Evolutionary conservation across 2,329 filamentous ascomycete genomes (phyloP).

Genomic region (Aspergillus carbonarius): DNA sequence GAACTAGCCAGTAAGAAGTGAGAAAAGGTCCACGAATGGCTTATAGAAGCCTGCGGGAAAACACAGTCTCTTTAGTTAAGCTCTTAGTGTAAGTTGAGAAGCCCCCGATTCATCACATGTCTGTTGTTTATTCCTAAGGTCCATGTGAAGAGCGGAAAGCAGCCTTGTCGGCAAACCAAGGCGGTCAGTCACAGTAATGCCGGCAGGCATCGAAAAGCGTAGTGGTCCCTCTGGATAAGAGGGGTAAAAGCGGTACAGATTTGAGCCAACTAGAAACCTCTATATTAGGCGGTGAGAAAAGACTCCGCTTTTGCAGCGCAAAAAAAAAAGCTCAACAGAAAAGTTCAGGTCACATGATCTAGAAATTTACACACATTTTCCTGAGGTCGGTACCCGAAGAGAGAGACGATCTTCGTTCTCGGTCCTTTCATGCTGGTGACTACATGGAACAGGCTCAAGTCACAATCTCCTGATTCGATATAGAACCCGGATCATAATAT

Average conservation of each 20-base stretch:
- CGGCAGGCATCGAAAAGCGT: slow-evolving; percentile 8
- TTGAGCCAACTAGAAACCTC: slow-evolving; percentile 3
- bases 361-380: slow-evolving; percentile 36
- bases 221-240: not conserved
- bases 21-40: too few species aligned
- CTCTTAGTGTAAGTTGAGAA: not conserved
- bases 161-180: not conserved
- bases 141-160: not conserved
- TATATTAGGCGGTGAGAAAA: slow-evolving; percentile 18
- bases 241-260: slow-evolving; percentile 7
- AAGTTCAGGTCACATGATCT: slow-evolving; percentile 35
- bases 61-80: not conserved
- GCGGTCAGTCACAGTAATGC: slow-evolving; percentile 12
- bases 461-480: not conserved
- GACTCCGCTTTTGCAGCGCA: slow-evolving; percentile 1
- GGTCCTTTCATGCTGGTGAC: not conserved
- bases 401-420: not conserved
- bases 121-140: not conserved
- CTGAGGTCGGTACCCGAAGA: slow-evolving; percentile 8
- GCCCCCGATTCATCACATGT: not conserved
- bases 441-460: not conserved
- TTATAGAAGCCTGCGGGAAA: not conserved
- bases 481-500: not conserved
- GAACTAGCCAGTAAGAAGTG: not conserved
- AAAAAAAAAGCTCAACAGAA: slow-evolving; percentile 31